These are phyloP conservation scores for Euphrasia arctica DNA, from an alignment of 305 asterid species.

Conservation along the genomic window DNA sequence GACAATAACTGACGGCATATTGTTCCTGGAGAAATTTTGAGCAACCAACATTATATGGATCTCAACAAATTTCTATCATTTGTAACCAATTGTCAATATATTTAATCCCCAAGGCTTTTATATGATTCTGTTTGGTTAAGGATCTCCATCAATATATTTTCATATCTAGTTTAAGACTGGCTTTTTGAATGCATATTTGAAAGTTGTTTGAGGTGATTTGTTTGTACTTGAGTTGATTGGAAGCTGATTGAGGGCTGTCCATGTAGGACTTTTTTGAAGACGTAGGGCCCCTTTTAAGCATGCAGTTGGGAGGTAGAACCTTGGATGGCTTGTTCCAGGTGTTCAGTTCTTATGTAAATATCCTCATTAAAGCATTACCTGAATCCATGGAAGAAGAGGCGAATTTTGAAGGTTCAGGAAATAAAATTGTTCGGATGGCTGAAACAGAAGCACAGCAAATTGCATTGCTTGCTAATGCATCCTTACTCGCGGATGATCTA, in stretches of 20 bases:
- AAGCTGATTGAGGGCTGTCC: conserved; percentile 29
- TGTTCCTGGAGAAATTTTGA: conserved; percentile 14
- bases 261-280: conserved; percentile 95
- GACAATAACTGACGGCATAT: conserved; percentile 20
- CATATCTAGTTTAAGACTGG: conserved; percentile 15
- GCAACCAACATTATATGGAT: conserved; percentile 8
- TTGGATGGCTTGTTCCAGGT: conserved; percentile 94
- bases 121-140: conserved; percentile 13
- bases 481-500: conserved; percentile 87
- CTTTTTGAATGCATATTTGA: conserved; percentile 12
- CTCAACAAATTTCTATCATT: not conserved
- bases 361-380: conserved; percentile 94
- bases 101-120: conserved; percentile 7
- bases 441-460: conserved; percentile 96
- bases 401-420: conserved; percentile 66
- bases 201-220: not conserved
- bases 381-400: conserved; percentile 93
- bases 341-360: conserved; percentile 74
- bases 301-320: conserved; percentile 91
- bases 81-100: not conserved
- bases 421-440: conserved; percentile 90
- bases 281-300: conserved; percentile 87
- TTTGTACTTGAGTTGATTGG: conserved; percentile 6
- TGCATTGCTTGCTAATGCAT: conserved; percentile 98
- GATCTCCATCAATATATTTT: conserved; percentile 14